Conservation (phyloP, 2,329 filamentous ascomycete genomes). For the Aureobasidium sp. region DNA sequence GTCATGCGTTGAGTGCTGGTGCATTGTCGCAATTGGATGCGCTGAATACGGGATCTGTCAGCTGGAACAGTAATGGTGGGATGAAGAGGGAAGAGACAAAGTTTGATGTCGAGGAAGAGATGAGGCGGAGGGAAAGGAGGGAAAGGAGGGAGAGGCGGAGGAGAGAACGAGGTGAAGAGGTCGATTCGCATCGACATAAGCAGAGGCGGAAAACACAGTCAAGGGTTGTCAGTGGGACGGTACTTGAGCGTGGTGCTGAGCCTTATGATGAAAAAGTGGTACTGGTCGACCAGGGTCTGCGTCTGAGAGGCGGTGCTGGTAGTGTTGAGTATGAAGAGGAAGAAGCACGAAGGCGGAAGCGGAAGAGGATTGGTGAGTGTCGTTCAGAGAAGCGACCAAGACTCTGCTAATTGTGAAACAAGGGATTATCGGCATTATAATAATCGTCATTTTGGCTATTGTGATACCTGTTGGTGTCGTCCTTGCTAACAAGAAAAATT, state of each 20-base stretch:
- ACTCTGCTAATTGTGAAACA: constrained; percentile 12
- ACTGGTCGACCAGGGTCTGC: constrained; percentile 33
- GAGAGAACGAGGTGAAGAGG: constrained; percentile 34
- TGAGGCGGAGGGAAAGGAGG: constrained; percentile 12
- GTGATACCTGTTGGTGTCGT: constrained; percentile 43
- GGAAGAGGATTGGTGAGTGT: constrained; percentile 55
- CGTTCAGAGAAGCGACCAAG: constrained; percentile 4
- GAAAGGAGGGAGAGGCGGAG: constrained; percentile 34
- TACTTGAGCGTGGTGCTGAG: constrained; percentile 36
- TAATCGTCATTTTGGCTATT: constrained; percentile 39
- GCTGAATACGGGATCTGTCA: constrained; percentile 15
- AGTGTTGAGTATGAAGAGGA: constrained; percentile 28
- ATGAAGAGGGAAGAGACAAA: background rate
- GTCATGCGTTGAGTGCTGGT: constrained; percentile 43
- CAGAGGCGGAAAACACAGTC: constrained; percentile 20
- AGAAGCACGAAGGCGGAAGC: constrained; percentile 35
- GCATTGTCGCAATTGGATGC: constrained; percentile 61
- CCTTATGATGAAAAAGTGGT: constrained; percentile 34
- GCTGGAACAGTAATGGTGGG: constrained; percentile 15
- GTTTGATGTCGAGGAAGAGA: constrained; percentile 15
- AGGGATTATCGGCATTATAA: constrained; percentile 28
- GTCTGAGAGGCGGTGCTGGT: constrained; percentile 36
- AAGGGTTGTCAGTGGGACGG: constrained; percentile 41
- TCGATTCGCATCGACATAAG: constrained; percentile 19
- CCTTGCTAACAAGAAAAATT: constrained; percentile 36